These are phyloP conservation scores for Rasamsonia emersonii DNA, from an alignment of 2,329 filamentous ascomycete species.

Conservation along the genomic window DNA sequence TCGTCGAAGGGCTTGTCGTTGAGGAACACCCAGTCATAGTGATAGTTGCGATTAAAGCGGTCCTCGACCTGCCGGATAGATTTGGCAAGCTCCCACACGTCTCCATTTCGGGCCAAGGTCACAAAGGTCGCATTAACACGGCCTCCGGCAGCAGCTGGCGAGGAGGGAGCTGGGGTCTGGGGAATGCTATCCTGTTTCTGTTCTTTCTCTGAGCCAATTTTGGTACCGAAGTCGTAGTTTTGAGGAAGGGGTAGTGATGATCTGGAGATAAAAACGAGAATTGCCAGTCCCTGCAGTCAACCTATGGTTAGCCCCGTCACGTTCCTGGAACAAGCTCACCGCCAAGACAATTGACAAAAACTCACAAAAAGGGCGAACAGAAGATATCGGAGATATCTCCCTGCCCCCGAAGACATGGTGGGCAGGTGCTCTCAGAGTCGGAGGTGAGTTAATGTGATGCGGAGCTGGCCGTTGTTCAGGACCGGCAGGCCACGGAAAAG, in stretches of 20 bases:
- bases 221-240: conserved; percentile 15
- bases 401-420: conserved; percentile 26
- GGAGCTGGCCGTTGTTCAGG: no score
- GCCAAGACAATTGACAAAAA: conserved; percentile 12
- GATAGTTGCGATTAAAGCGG: conserved; percentile 91
- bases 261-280: conserved; percentile 75
- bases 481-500: no score
- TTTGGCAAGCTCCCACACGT: conserved; percentile 93
- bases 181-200: conserved; percentile 2
- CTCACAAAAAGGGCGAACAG: conserved; percentile 77
- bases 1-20: conserved; percentile 94
- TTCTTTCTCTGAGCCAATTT: conserved; percentile 8
- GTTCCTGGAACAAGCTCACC: background rate
- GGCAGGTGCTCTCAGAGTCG: background rate
- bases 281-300: conserved; percentile 48
- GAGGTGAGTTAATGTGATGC: no score
- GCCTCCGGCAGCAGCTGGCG: conserved; percentile 49
- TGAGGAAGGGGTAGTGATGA: conserved; percentile 40
- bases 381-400: conserved; percentile 51
- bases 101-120: conserved; percentile 82
- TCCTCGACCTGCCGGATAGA: conserved; percentile 96
- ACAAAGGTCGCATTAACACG: conserved; percentile 98
- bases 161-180: conserved; percentile 17
- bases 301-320: background rate
- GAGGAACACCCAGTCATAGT: conserved; percentile 99